phyloP scores from a whole-genome alignment of 139 green algal species.

The Desmodesmus armatus region DNA sequence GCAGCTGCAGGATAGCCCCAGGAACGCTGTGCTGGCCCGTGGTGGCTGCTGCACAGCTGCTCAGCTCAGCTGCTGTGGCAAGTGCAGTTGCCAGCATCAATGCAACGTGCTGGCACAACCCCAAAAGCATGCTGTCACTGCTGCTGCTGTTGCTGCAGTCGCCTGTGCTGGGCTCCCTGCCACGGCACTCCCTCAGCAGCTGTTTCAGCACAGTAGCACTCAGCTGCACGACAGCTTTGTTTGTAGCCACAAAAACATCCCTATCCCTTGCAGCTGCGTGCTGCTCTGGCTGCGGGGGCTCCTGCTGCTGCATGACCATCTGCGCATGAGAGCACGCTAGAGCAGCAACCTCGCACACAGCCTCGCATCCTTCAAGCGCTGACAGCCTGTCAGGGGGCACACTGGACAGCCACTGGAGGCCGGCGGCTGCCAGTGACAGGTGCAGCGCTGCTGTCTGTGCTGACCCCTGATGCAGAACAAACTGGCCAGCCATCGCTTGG shows the following conservation, averaged over 20 bases:
- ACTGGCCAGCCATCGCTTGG: too few relatives aligned
- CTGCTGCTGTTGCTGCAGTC: not conserved
- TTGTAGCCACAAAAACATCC: not conserved
- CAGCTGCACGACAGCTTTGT: not conserved
- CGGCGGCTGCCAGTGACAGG: too few relatives aligned
- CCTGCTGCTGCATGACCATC: slow-evolving; percentile 1
- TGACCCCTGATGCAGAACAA: too few relatives aligned
- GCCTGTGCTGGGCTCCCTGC: not conserved
- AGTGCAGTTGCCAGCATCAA: not conserved
- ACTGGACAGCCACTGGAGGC: too few relatives aligned
- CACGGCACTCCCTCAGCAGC: not conserved
- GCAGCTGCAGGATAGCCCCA: too few relatives aligned
- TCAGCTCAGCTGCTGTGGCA: not conserved
- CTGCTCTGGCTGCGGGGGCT: not conserved
- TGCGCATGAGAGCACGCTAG: not conserved
- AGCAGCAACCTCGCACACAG: not conserved
- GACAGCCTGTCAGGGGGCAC: too few relatives aligned
- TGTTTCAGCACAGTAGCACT: not conserved
- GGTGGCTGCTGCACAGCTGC: not conserved
- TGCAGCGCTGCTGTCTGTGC: too few relatives aligned
- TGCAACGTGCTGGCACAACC: not conserved
- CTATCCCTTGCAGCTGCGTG: not conserved
- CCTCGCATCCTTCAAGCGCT: not conserved
- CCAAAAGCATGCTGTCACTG: not conserved
- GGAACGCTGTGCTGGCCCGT: too few relatives aligned